Evolutionary conservation across 225 moss, liverwort and hornwort genomes (phyloP).

Genomic region (Lunularia cruciata): DNA sequence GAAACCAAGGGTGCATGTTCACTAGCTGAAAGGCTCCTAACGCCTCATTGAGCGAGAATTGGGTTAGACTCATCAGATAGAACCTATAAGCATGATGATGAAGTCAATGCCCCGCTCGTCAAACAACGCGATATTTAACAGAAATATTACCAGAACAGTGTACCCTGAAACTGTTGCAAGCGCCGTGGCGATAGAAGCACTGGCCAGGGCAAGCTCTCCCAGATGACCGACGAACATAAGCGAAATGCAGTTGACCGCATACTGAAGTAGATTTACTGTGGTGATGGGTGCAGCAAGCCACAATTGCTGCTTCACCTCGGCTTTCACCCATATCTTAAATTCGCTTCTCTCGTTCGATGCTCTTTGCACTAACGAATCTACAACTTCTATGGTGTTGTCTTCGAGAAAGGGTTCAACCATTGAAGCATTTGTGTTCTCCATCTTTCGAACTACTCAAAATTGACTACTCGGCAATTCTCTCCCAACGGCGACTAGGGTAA

Average conservation of each 20-base stretch:
- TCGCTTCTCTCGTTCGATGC: not conserved
- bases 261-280: conserved; percentile 17
- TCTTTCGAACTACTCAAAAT: no score
- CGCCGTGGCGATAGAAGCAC: conserved; percentile 12
- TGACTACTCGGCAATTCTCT: no score
- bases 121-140: no score
- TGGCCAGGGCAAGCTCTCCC: conserved; percentile 23
- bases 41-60: no score
- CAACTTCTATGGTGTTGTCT: not conserved
- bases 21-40: not conserved
- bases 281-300: conserved; percentile 13
- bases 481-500: no score
- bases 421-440: no score
- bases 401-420: not conserved
- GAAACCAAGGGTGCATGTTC: no score
- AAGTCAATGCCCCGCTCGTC: no score
- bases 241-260: conserved; percentile 6
- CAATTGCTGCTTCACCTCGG: conserved; percentile 17
- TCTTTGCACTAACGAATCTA: not conserved
- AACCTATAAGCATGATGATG: no score
- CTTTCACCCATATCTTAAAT: conserved; percentile 9
- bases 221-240: conserved; percentile 26
- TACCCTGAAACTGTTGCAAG: conserved; percentile 14
- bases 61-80: no score
- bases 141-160: conserved; percentile 19